Conservation (phyloP, 2,329 filamentous ascomycete genomes). For the Elsinoe australis region DNA sequence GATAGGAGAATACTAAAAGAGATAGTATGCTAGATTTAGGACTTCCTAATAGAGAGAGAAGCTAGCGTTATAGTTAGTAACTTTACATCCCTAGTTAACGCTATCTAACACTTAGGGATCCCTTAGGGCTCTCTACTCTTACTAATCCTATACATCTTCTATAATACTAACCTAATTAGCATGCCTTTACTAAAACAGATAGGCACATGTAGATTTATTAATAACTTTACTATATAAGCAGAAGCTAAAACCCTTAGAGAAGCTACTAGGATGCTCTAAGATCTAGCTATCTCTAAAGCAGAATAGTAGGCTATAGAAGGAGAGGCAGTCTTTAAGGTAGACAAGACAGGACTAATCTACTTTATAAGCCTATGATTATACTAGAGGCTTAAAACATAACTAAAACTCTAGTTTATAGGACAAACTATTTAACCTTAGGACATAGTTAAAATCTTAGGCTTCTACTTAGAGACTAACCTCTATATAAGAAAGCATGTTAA, state of each 20-base stretch:
- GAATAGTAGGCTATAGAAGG: neutral
- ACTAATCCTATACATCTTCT: constrained; percentile 31
- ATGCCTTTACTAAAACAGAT: neutral
- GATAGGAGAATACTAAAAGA: too few species aligned
- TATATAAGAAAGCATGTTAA: neutral
- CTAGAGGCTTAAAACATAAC: neutral
- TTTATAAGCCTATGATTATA: neutral
- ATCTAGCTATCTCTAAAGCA: neutral
- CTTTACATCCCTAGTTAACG: neutral
- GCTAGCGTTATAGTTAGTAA: too few species aligned
- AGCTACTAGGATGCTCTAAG: neutral
- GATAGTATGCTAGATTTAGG: too few species aligned
- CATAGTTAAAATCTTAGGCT: neutral
- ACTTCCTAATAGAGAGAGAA: too few species aligned
- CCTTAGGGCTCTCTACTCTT: constrained; percentile 29
- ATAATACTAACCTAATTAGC: constrained; percentile 26
- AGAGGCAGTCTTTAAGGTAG: neutral
- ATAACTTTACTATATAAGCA: neutral
- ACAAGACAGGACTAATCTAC: neutral
- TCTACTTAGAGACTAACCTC: neutral
- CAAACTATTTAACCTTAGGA: neutral
- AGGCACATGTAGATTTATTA: neutral
- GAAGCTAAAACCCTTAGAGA: neutral
- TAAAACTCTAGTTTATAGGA: neutral
- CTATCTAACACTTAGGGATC: constrained; percentile 22